A percentile compares a stretch with the other conserved stretches of the same genome.
Evolutionary conservation across 208 protist species (phyloP).

Genomic region (Naegleria fowleri): DNA sequence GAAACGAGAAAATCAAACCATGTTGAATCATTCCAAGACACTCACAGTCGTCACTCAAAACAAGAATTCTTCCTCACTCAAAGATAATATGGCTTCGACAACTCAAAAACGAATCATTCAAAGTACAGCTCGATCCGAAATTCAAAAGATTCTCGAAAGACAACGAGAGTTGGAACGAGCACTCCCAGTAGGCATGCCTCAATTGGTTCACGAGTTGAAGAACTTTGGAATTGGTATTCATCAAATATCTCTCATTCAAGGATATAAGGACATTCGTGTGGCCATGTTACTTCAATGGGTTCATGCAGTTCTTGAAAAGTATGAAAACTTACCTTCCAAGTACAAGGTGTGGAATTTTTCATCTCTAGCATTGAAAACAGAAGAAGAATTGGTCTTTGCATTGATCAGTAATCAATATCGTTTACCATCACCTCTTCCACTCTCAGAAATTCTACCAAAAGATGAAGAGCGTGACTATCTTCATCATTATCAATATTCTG

Average conservation of each 20-base stretch:
- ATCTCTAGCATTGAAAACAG: neutral
- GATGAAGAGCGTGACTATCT: neutral
- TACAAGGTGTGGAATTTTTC: neutral
- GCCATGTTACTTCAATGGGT: neutral
- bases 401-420: constrained; percentile 15
- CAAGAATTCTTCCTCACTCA: neutral
- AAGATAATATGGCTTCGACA: neutral
- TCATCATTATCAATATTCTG: neutral
- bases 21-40: neutral
- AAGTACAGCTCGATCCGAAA: neutral
- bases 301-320: neutral
- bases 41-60: neutral
- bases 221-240: neutral
- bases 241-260: neutral
- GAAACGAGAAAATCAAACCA: neutral
- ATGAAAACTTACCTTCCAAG: neutral
- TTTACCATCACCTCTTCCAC: neutral
- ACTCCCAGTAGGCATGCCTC: neutral
- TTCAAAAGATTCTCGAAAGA: constrained; percentile 3
- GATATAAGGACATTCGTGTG: constrained; percentile 1
- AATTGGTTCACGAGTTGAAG: neutral
- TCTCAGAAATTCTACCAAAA: neutral
- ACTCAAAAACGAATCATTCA: neutral
- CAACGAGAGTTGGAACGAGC: neutral
- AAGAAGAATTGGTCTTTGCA: neutral